Percentiles rank a stretch among this genome's conserved stretches.
phyloP scores from a whole-genome alignment of 2,329 filamentous ascomycete species.

The Colletotrichum tamarilloi region DNA sequence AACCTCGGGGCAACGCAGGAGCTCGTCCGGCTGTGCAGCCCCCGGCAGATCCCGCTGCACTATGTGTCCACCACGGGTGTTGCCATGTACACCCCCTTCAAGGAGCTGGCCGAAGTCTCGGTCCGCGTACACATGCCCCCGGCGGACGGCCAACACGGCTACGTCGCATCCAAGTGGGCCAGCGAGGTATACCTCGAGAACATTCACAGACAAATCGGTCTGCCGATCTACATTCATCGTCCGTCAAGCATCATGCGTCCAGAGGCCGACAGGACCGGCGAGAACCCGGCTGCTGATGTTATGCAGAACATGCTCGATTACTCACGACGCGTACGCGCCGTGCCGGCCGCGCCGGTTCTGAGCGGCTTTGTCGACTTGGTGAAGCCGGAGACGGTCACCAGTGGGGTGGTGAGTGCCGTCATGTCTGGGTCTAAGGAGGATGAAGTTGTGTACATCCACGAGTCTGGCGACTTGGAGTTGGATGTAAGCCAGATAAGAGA shows the following conservation, averaged over 20 bases:
- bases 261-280: neutral
- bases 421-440: neutral
- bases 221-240: conserved; percentile 43
- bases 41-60: conserved; percentile 47
- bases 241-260: conserved; percentile 28
- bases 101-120: conserved; percentile 25
- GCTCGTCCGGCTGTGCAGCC: conserved; percentile 39
- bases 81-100: conserved; percentile 8
- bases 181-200: conserved; percentile 46
- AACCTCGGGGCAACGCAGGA: conserved; percentile 47
- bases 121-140: conserved; percentile 15
- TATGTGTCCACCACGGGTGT: conserved; percentile 48
- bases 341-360: neutral
- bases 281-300: neutral
- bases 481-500: neutral
- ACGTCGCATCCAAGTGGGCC: conserved; percentile 48
- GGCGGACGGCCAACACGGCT: conserved; percentile 43
- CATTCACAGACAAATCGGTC: conserved; percentile 13
- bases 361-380: neutral
- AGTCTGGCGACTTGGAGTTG: neutral
- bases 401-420: neutral
- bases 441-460: neutral
- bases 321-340: neutral
- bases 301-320: neutral
- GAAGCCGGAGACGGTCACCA: neutral